Base-by-base conservation (phyloP, 257 asterid genomes). In the Primulina huaijiensis region DNA sequence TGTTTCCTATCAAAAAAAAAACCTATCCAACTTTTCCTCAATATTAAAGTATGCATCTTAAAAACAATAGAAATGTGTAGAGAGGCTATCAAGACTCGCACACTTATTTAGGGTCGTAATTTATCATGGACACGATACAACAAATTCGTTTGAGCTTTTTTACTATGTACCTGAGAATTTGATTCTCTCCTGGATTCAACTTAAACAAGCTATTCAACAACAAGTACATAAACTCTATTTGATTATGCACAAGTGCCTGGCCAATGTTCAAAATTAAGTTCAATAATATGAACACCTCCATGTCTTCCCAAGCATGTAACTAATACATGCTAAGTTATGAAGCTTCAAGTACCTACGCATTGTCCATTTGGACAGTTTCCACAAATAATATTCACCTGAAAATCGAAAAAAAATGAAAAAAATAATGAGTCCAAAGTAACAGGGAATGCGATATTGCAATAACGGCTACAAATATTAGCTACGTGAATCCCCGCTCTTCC, bases 291-390 rank as follows among this genome's bases (percentile, higher is more conserved):
- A 71, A 62, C 59, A 55, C 30, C 67, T 46, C 34, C 21, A 69
- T 6, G 43, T 17, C 55, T 60, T 74, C 62, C 67, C 21, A 55
- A 57, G 69, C 62, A 55, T 70, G 33, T 43, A 64, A 31, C 35
- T 55, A 52, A 35, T 31, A 17, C 21, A 59, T 61, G 63, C 58
- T 21, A 64, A 58, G 63, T 8, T 53, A 31, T 60, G 75, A 59
- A 81, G 79, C 64, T 69, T 64, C 72, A 76, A 80, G 68, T 87
- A 93, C 98, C 98, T 87, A 75, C 84, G 76, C 98, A 93, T 79
- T 82, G 84, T 66, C 94, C 94, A 75, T 82, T 82, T 67, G 92
- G 92, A 64, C 98, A 93, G 74, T 79, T 83, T 74, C 98, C 97
- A 71, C 98, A 93, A 38, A 90, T 80, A 75, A 93, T 82, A 80